Evolutionary conservation across 140 eudicot genomes (phyloP).

Genomic region (Erigeron philadelphicus): DNA sequence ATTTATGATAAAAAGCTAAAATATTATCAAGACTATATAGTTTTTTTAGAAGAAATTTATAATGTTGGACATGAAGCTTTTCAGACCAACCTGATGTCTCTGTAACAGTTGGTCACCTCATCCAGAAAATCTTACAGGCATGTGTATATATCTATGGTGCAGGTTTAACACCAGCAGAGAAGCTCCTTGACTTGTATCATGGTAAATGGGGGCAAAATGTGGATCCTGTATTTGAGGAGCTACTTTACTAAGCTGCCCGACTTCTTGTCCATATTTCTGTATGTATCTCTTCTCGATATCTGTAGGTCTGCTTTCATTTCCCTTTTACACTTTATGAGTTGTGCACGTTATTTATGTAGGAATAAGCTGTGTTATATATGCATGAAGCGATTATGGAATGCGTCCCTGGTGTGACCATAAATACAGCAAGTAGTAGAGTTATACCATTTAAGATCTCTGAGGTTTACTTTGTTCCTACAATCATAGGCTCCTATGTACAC

Average conservation of each 20-base stretch:
- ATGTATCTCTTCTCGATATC: conserved; percentile 10
- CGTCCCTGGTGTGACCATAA: conserved; percentile 17
- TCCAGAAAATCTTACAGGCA: conserved; percentile 8
- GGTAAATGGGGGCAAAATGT: conserved; percentile 84
- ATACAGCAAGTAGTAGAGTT: conserved; percentile 18
- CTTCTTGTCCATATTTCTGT: conserved; percentile 29
- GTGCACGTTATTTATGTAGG: conserved; percentile 26
- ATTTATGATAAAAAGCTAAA: neutral
- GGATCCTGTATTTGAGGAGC: conserved; percentile 89
- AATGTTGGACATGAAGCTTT: neutral
- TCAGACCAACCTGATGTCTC: no score
- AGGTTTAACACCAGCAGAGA: conserved; percentile 98
- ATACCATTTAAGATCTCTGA: conserved; percentile 21
- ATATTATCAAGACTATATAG: neutral
- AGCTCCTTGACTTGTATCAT: conserved; percentile 78
- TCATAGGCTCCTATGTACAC: conserved; percentile 26
- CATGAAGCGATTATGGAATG: conserved; percentile 21
- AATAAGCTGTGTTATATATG: conserved; percentile 29
- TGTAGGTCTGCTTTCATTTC: conserved; percentile 1
- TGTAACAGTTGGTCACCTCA: neutral
- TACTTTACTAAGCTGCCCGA: conserved; percentile 52
- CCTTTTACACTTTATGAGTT: neutral
- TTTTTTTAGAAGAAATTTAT: neutral
- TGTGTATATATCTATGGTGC: conserved; percentile 15
- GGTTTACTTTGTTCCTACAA: conserved; percentile 22